Conservation (phyloP, 306 rosid genomes). For the Cicer yamashitae region DNA sequence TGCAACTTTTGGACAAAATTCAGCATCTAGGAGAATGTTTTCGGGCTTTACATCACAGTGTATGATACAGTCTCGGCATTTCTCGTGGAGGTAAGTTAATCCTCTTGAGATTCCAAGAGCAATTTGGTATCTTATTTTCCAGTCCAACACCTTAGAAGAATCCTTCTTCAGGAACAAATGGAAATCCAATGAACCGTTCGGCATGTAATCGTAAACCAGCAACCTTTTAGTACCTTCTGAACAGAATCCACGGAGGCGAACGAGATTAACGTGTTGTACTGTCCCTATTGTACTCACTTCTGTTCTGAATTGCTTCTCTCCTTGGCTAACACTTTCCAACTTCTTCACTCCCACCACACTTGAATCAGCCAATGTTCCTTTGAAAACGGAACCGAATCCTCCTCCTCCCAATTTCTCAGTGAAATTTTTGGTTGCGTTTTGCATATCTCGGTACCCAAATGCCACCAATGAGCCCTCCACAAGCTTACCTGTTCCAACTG, state of each 20-base stretch:
- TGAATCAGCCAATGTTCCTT: constrained; percentile 70
- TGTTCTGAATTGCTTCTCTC: constrained; percentile 82
- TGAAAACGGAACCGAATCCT: constrained; percentile 87
- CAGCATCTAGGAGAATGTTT: constrained; percentile 59
- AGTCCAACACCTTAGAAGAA: constrained; percentile 51
- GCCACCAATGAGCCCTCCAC: constrained; percentile 58
- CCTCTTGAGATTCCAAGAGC: constrained; percentile 65
- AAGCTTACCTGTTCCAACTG: constrained; percentile 36
- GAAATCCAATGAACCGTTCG: constrained; percentile 71
- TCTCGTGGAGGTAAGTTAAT: constrained; percentile 60
- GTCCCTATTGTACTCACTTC: constrained; percentile 85
- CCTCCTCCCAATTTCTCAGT: constrained; percentile 87
- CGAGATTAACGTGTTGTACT: constrained; percentile 84
- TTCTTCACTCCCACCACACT: constrained; percentile 78
- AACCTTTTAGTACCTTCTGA: constrained; percentile 65
- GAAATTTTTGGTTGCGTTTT: constrained; percentile 67
- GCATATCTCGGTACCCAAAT: constrained; percentile 59
- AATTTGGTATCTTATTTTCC: constrained; percentile 75
- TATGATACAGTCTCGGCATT: constrained; percentile 64
- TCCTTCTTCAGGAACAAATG: constrained; percentile 56
- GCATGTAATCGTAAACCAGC: constrained; percentile 85
- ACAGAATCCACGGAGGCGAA: constrained; percentile 82
- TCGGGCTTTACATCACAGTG: constrained; percentile 77
- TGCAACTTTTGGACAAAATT: constrained; percentile 52
- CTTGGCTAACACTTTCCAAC: constrained; percentile 76